phyloP scores from a whole-genome alignment of 306 rosid species.

The Cucurbita maxima region DNA sequence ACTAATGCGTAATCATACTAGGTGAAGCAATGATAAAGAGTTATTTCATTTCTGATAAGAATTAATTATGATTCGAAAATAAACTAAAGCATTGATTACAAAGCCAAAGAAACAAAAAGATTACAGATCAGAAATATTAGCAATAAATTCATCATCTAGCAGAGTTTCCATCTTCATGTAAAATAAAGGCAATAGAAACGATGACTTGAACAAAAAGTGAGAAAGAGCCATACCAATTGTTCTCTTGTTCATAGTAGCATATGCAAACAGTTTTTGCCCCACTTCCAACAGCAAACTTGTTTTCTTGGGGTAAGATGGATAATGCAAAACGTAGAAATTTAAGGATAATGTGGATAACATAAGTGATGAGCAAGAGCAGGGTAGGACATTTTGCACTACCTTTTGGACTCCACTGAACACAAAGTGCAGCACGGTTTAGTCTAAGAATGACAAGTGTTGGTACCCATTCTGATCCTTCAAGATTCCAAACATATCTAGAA shows the following conservation, averaged over 20 bases:
- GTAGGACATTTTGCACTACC: conserved; percentile 30
- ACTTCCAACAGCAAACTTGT: conserved; percentile 96
- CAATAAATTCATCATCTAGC: background rate
- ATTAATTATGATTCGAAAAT: background rate
- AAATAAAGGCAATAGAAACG: background rate
- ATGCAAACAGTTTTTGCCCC: conserved; percentile 92
- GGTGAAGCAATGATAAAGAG: background rate
- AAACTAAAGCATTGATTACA: background rate
- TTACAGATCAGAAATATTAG: background rate
- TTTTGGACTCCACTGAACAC: conserved; percentile 97
- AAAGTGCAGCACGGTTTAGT: conserved; percentile 93
- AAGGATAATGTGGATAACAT: background rate
- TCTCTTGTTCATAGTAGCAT: conserved; percentile 96
- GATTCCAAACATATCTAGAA: conserved; percentile 85
- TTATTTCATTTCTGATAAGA: background rate
- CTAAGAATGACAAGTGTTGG: conserved; percentile 88
- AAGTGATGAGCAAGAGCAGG: conserved; percentile 1
- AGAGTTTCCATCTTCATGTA: background rate
- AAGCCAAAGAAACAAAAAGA: background rate
- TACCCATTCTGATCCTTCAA: conserved; percentile 89
- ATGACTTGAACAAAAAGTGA: background rate
- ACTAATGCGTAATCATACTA: background rate
- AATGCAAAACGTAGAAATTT: background rate
- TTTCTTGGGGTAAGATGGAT: conserved; percentile 34
- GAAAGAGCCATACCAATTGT: conserved; percentile 48